Evolutionary conservation across 1,284 basidiomycete species (phyloP).

Genomic region (Cryptococcus depauperatus): DNA sequence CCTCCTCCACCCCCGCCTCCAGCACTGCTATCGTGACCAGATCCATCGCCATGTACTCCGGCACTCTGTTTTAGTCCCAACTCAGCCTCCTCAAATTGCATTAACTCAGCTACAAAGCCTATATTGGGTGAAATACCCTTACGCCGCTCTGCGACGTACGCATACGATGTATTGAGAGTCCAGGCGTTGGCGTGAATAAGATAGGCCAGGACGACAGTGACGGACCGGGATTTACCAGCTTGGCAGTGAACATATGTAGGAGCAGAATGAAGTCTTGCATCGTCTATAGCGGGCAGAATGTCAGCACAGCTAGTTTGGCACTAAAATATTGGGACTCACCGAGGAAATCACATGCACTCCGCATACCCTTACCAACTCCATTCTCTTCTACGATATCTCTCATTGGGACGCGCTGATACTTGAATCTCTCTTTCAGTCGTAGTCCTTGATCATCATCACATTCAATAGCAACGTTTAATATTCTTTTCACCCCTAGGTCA

Average conservation of each 20-base stretch:
- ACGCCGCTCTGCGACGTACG: conserved; percentile 80
- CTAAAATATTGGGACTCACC: conserved; percentile 51
- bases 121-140: conserved; percentile 96
- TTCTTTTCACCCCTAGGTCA: conserved; percentile 69
- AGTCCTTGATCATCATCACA: conserved; percentile 76
- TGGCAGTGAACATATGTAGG: conserved; percentile 95
- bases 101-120: conserved; percentile 92
- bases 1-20: conserved; percentile 9
- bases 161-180: conserved; percentile 82
- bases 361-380: conserved; percentile 71
- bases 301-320: background rate
- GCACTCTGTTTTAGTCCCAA: conserved; percentile 72
- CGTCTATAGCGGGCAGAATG: conserved; percentile 53
- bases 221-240: conserved; percentile 89
- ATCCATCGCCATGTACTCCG: conserved; percentile 47
- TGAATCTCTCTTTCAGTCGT: conserved; percentile 58
- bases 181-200: conserved; percentile 94
- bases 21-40: background rate
- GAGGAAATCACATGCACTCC: conserved; percentile 74
- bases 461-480: conserved; percentile 85
- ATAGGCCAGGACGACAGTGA: conserved; percentile 95
- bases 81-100: conserved; percentile 89
- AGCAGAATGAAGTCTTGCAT: conserved; percentile 75
- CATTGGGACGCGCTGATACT: conserved; percentile 81
- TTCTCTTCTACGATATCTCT: conserved; percentile 91